These are phyloP conservation scores for Coprinellus micaceus DNA, from an alignment of 768 basidiomycete genomes.

Conservation along the genomic window DNA sequence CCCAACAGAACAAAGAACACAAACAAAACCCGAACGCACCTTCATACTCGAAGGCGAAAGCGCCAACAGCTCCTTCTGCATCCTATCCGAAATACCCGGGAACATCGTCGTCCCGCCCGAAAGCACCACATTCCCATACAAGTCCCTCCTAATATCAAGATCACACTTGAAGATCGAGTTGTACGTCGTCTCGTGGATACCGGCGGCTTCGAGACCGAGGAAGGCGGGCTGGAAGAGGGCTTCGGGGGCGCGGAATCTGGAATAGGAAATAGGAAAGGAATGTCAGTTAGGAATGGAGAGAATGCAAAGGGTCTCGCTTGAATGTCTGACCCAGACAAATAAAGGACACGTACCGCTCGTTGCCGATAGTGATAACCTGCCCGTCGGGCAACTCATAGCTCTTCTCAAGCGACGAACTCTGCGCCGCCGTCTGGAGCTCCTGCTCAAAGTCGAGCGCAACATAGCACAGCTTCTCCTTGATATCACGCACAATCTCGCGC, in stretches of 20 bases:
- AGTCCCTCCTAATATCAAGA: constrained; percentile 78
- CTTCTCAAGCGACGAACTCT: constrained; percentile 88
- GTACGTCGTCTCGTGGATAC: constrained; percentile 88
- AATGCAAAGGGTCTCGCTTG: too few species aligned
- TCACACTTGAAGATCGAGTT: constrained; percentile 89
- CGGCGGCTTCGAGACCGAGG: constrained; percentile 83
- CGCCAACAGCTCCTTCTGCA: constrained; percentile 90
- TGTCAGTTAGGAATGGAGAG: too few species aligned
- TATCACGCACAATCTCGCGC: constrained; percentile 92
- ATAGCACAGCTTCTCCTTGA: constrained; percentile 97
- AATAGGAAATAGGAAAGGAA: constrained; percentile 43
- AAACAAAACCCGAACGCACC: constrained; percentile 31
- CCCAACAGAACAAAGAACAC: too few species aligned
- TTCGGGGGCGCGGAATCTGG: constrained; percentile 89
- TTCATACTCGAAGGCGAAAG: constrained; percentile 89
- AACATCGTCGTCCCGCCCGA: constrained; percentile 95
- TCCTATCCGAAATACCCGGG: constrained; percentile 92
- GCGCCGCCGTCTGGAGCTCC: constrained; percentile 87
- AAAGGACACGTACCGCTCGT: constrained; percentile 78
- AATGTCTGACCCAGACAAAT: constrained; percentile 45
- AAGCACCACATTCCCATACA: constrained; percentile 80
- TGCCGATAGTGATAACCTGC: constrained; percentile 93
- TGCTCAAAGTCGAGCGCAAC: constrained; percentile 94
- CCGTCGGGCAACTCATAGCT: constrained; percentile 90
- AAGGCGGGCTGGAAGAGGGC: constrained; percentile 92